These are phyloP conservation scores for Cupressus sempervirens DNA, from an alignment of 75 land plant species.

Conservation along the genomic window DNA sequence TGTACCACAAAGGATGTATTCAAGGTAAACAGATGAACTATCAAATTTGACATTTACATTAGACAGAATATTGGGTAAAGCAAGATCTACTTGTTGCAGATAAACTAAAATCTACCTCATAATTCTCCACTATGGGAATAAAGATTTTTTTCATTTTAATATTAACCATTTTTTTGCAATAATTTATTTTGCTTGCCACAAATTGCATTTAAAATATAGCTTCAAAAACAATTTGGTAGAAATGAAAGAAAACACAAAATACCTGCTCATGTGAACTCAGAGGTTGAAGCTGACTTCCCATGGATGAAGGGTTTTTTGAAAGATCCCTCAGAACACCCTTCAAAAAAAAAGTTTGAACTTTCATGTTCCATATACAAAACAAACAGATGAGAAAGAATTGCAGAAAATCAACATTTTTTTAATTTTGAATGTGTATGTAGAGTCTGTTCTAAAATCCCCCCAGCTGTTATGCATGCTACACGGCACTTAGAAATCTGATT, in stretches of 20 bases:
- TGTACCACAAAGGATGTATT: neutral
- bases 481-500: neutral
- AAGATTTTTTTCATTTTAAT: neutral
- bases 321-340: constrained; percentile 11
- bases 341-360: neutral
- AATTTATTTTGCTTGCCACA: neutral
- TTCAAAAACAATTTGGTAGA: neutral
- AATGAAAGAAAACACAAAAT: neutral
- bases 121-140: neutral
- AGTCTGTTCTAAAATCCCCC: neutral
- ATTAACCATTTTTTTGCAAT: neutral
- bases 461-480: neutral
- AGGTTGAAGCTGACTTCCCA: neutral
- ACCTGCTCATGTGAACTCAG: constrained; percentile 7
- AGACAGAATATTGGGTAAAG: neutral
- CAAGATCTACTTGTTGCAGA: neutral
- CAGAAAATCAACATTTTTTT: neutral
- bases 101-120: neutral
- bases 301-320: neutral
- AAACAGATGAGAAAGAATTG: neutral
- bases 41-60: neutral
- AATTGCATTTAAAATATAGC: neutral
- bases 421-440: neutral
- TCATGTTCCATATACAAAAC: neutral
- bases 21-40: neutral